Base-by-base conservation (phyloP, 306 rosid species). In the Prunus mongolica region DNA sequence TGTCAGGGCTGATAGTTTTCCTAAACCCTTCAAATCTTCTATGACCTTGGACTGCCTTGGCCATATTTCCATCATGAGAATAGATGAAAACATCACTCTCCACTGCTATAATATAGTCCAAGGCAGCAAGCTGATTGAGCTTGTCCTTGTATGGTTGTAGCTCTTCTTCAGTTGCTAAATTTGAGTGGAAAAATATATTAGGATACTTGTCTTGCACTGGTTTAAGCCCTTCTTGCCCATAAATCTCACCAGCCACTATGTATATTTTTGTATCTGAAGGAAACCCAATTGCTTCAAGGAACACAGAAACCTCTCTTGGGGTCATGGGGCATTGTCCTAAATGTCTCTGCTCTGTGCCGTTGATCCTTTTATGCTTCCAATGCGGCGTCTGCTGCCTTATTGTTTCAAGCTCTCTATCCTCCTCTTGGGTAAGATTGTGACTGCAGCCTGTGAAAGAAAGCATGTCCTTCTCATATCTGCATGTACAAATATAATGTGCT, bases 391-490 rank as follows among this genome's bases (percentile, higher is more conserved):
- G 6, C 4, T 84, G 79, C 79, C 95, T 88, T 89, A 85, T 79
- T 8, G 27, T 30, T 32, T 15, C 60, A 0, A 89, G 84, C 61
- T 89, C 91, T 6, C 27, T 6, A 0, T 84, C 73, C 81, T 91
- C 93, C 10, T n/a, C 56, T 74, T 15, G 55, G 62, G 82, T 86
- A 1, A 89, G 80, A 60, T 86, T 88, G 83, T 89, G 88, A 73
- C 87, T 85, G 69, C 93, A 91, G 15, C 97, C 91, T 41, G 91
- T 86, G 88, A 89, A 91, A 66, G 93, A 90, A 52, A 91, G 91
- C 95, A 91, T 89, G 84, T 88, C 95, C 84, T 83, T 89, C 80
- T 91, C 97, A 73, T 91, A 89, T 79, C 93, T 89, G 79, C 84
- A 55, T 68, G 12, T 63, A 13, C 22, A 24, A 15, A 20, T 47